A percentile compares a stretch with the other conserved stretches of the same genome.
Evolutionary conservation across 345 rosid species (phyloP).

Genomic region (Moringa oleifera): DNA sequence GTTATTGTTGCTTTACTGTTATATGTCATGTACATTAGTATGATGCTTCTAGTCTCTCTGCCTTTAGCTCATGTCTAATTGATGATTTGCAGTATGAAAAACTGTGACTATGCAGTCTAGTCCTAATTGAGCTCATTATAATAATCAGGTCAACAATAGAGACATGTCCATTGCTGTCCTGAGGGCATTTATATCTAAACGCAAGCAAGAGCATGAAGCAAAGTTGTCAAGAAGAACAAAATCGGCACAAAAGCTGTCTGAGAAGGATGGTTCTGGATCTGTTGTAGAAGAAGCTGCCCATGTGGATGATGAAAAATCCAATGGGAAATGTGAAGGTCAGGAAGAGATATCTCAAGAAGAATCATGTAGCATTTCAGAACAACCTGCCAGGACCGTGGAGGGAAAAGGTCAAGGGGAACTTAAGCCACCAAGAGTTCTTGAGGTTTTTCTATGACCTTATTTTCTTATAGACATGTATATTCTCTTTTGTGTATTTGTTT

Average conservation of each 20-base stretch:
- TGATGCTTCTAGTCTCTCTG: not conserved
- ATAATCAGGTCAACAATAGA: conserved; percentile 78
- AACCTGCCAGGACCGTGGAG: conserved; percentile 35
- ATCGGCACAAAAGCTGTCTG: conserved; percentile 30
- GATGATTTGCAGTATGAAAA: not conserved
- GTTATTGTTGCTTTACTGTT: too few relatives aligned
- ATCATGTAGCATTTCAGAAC: conserved; percentile 34
- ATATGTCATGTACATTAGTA: not conserved
- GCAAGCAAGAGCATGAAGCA: conserved; percentile 66
- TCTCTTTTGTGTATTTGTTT: conserved; percentile 1
- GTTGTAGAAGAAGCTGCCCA: conserved; percentile 28
- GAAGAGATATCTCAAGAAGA: conserved; percentile 40
- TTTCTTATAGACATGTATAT: conserved; percentile 5
- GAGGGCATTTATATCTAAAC: conserved; percentile 64
- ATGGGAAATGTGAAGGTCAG: conserved; percentile 34
- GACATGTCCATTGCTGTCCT: conserved; percentile 89
- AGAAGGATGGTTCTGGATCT: conserved; percentile 34
- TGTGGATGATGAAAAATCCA: conserved; percentile 29
- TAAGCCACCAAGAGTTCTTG: conserved; percentile 85
- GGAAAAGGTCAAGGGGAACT: conserved; percentile 49
- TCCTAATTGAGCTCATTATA: not conserved
- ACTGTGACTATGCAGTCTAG: not conserved
- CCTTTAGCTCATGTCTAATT: not conserved
- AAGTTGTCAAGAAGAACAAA: conserved; percentile 44
- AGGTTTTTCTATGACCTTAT: conserved; percentile 43